Conservation (phyloP, 768 basidiomycete species). For the Russula abietina region DNA sequence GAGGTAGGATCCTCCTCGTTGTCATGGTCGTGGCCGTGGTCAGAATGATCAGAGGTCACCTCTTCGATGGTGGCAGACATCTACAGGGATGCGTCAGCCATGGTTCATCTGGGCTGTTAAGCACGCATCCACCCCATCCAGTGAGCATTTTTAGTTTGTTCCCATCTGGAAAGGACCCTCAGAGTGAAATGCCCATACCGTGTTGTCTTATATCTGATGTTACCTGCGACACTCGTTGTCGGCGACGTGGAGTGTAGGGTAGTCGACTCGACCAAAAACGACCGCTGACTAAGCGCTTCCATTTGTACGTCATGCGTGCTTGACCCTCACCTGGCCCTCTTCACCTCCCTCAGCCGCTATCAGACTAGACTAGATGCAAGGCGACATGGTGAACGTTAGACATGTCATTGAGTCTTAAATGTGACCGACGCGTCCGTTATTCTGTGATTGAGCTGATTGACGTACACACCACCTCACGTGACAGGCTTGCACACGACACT, state of each 20-base stretch:
- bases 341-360: neutral
- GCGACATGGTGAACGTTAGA: neutral
- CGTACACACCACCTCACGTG: neutral
- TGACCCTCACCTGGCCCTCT: neutral
- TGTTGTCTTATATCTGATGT: neutral
- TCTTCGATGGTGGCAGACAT: slow-evolving; percentile 87
- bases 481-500: neutral
- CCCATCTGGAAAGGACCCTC: neutral
- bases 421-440: neutral
- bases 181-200: neutral
- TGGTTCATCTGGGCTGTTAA: slow-evolving; percentile 25
- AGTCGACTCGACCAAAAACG: neutral
- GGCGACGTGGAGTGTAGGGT: slow-evolving; percentile 8
- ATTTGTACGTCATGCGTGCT: neutral
- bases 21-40: slow-evolving; percentile 52
- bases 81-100: slow-evolving; percentile 35
- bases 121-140: slow-evolving; percentile 34
- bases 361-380: neutral
- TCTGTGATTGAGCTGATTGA: neutral
- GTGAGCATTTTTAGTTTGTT: slow-evolving; percentile 24
- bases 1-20: slow-evolving; percentile 81
- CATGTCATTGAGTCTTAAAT: neutral
- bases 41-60: slow-evolving; percentile 73
- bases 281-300: slow-evolving; percentile 16
- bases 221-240: slow-evolving; percentile 10